A percentile compares a stretch with the other conserved stretches of the same genome.
phyloP scores from a whole-genome alignment of 2,329 filamentous ascomycete species.

The Tricladium varicosporioides region DNA sequence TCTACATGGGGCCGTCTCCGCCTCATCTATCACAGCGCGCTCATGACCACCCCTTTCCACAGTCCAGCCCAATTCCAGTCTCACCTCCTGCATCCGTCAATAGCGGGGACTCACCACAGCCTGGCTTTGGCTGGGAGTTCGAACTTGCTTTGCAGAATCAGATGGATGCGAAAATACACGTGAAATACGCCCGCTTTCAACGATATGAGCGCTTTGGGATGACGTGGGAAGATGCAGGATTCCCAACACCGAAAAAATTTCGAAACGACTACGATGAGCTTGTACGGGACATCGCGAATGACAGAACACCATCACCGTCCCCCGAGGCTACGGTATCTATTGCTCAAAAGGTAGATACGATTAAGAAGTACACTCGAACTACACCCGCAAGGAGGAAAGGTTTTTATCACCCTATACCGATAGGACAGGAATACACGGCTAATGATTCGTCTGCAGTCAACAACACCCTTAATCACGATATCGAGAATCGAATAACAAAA shows the following conservation, averaged over 20 bases:
- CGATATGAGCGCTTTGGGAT: slow-evolving; percentile 13
- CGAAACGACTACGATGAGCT: slow-evolving; percentile 7
- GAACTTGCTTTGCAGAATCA: slow-evolving; percentile 7
- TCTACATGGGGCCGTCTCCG: background rate
- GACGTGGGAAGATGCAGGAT: slow-evolving; percentile 10
- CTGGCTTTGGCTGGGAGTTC: slow-evolving; percentile 11
- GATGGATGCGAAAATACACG: slow-evolving; percentile 7
- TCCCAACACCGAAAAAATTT: slow-evolving; percentile 5
- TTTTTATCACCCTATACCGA: background rate
- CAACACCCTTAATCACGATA: background rate
- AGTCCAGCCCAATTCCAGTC: background rate
- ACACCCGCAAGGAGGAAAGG: background rate
- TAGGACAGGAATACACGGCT: background rate
- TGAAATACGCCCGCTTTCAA: slow-evolving; percentile 8
- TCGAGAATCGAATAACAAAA: background rate
- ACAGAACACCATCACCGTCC: slow-evolving; percentile 4
- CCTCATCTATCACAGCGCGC: background rate
- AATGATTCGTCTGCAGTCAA: background rate
- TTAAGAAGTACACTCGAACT: background rate
- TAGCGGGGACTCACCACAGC: slow-evolving; percentile 9
- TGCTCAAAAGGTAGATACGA: slow-evolving; percentile 1
- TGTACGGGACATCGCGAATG: slow-evolving; percentile 1
- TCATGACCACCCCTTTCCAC: background rate
- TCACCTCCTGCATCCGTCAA: slow-evolving; percentile 11
- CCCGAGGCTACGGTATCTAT: background rate